Evolutionary conservation across 1,284 basidiomycete genomes (phyloP), one percentile per base, ranked within the genome.

Genomic region (Trametes pubescens): DNA sequence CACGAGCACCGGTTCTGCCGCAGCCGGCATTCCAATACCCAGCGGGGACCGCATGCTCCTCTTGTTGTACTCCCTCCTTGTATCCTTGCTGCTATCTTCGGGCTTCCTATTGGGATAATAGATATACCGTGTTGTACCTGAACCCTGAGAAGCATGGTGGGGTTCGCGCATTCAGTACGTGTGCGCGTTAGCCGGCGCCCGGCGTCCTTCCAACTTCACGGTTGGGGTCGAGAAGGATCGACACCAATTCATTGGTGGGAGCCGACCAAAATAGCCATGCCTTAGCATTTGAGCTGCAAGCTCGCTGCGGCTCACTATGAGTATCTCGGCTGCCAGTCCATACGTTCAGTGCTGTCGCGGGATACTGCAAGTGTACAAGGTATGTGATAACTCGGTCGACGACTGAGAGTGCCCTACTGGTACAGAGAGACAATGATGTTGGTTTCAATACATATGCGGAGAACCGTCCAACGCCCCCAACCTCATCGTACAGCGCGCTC

Each of bases 1-100:
- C 18, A 43, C 58, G 21, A 59, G 29, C 47, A 37, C 44, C 1
- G 44, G 56, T 52, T 64, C 64, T 52, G 64, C 51, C 47, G 61
- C 35, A 5, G 51, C 49, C 34, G 52, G 48, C 26, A 26, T 56
- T 32, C 26, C 56, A 10, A 57, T 56, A 24, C 61, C 62, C 18
- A 49, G 48, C 51, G 11, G 56, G 16, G 59, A 62, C 40, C 61
- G 61, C 53, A 44, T 53, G 40, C 56, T 65, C 22, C 47, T 66
- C 10, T 53, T 65, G 53, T 61, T 68, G 54, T 68, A 66, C 47
- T 55, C 64, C 26, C 60, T 65, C 57, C 51, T 64, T 64, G 64
- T 66, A 48, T 48, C 55, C 46, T 58, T 57, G 21, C 38, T 68
- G 46, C 16, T 68, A 38, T 59, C 35, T 47, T 58, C 51, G 46